Conservation (phyloP, 768 basidiomycete species). For the Goffeauzyma gilvescens region DNA sequence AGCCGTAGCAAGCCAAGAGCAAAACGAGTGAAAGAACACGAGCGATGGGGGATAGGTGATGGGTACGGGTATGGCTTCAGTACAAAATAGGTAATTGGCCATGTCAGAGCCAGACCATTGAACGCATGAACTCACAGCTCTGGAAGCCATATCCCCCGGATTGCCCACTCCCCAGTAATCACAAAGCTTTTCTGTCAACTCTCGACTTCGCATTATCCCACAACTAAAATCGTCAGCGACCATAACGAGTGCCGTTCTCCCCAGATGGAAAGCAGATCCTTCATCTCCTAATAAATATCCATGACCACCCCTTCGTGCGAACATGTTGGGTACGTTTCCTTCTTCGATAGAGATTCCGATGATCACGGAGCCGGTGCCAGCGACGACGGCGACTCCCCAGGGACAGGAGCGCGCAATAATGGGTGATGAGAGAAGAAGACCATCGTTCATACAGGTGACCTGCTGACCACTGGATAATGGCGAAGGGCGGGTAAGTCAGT, state of each 20-base stretch:
- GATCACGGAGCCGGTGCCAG: conserved; percentile 1
- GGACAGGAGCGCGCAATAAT: not conserved
- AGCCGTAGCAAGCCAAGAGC: not conserved
- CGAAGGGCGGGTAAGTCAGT: not conserved
- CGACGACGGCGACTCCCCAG: conserved; percentile 1
- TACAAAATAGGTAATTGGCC: not conserved
- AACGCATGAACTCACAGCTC: not conserved
- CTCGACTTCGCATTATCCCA: not conserved
- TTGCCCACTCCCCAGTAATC: not conserved
- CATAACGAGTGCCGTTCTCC: not conserved
- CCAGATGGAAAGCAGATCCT: conserved; percentile 1
- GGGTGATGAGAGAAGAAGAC: conserved; percentile 1
- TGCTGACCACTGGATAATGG: not conserved
- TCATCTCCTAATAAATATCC: not conserved
- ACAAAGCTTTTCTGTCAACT: not conserved
- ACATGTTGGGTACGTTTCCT: not conserved
- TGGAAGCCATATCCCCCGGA: not conserved
- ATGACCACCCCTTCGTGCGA: not conserved
- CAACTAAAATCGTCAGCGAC: not conserved
- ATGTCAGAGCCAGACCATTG: not conserved
- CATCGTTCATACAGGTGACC: not conserved
- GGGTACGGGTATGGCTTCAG: not conserved
- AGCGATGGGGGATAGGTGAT: not conserved
- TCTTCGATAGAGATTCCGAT: not conserved
- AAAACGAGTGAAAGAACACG: not conserved